These are phyloP conservation scores for Trypethelium eluteriae DNA, from an alignment of 495 filamentous ascomycete species.

Conservation along the genomic window DNA sequence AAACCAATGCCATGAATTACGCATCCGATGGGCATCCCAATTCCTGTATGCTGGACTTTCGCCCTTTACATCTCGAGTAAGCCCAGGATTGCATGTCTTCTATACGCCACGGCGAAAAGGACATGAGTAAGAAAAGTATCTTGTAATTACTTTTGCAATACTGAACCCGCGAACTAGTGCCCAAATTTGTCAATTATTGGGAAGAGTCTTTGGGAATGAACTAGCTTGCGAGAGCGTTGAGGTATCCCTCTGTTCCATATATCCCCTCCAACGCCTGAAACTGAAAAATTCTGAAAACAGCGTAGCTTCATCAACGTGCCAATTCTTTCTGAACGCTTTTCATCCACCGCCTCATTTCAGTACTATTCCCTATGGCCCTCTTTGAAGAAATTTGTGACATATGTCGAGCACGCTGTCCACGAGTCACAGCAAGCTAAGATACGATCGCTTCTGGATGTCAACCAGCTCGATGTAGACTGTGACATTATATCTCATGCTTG, in stretches of 20 bases:
- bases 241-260: constrained; percentile 12
- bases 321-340: constrained; percentile 56
- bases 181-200: constrained; percentile 54
- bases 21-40: constrained; percentile 69
- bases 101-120: constrained; percentile 51
- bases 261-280: background rate
- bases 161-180: constrained; percentile 15
- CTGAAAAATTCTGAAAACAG: constrained; percentile 47
- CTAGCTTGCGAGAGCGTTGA: constrained; percentile 36
- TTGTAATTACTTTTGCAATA: background rate
- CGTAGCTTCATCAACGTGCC: constrained; percentile 59
- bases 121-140: constrained; percentile 35
- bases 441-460: constrained; percentile 36
- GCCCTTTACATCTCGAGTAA: constrained; percentile 66
- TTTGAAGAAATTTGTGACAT: constrained; percentile 49
- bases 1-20: constrained; percentile 60
- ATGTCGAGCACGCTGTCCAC: constrained; percentile 37
- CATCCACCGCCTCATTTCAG: constrained; percentile 57
- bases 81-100: constrained; percentile 77
- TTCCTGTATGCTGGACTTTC: constrained; percentile 48
- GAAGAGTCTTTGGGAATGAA: constrained; percentile 50
- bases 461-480: constrained; percentile 70
- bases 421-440: background rate
- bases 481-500: constrained; percentile 60
- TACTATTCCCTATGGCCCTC: constrained; percentile 57